Percentiles rank a stretch among this genome's conserved stretches.
phyloP scores from a whole-genome alignment of 2,329 filamentous ascomycete genomes.

The Chaetothyriales sp. region DNA sequence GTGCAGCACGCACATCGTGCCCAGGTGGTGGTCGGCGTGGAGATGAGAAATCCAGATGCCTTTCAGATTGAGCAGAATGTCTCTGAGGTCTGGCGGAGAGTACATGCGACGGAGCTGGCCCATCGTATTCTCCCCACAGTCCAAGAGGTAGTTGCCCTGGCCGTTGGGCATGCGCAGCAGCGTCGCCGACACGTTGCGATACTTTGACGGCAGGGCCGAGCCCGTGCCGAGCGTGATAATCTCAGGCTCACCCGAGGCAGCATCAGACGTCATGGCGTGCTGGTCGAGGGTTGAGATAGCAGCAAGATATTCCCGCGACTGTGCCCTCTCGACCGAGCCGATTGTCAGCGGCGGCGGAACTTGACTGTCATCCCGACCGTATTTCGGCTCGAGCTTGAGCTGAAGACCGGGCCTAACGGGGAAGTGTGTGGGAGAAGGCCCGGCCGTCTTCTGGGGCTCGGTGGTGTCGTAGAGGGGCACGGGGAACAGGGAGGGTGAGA shows the following conservation, averaged over 20 bases:
- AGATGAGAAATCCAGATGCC: conserved; percentile 88
- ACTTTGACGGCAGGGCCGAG: conserved; percentile 78
- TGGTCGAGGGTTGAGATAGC: conserved; percentile 15
- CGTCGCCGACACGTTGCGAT: conserved; percentile 87
- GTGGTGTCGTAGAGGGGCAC: conserved; percentile 53
- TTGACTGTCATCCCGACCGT: conserved; percentile 23
- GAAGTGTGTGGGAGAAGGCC: not conserved
- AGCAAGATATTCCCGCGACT: conserved; percentile 16
- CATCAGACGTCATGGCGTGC: conserved; percentile 41
- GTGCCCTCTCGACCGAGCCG: conserved; percentile 4
- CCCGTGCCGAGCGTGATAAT: conserved; percentile 83
- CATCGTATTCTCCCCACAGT: conserved; percentile 83
- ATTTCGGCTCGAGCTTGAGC: conserved; percentile 35
- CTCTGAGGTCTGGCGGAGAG: conserved; percentile 46
- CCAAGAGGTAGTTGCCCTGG: conserved; percentile 76
- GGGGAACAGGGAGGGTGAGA: conserved; percentile 63
- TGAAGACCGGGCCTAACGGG: conserved; percentile 30
- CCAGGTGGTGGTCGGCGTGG: conserved; percentile 92
- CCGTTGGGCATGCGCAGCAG: conserved; percentile 64
- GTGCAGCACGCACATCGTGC: conserved; percentile 59
- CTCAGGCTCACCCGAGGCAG: conserved; percentile 64
- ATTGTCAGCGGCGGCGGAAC: conserved; percentile 21
- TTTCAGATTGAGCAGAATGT: conserved; percentile 65
- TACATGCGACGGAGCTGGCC: conserved; percentile 73
- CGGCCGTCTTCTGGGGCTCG: not conserved